A percentile compares a stretch with the other conserved stretches of the same genome.
These are phyloP conservation scores for Cupressus sempervirens DNA, from an alignment of 75 land plant species.

Conservation along the genomic window DNA sequence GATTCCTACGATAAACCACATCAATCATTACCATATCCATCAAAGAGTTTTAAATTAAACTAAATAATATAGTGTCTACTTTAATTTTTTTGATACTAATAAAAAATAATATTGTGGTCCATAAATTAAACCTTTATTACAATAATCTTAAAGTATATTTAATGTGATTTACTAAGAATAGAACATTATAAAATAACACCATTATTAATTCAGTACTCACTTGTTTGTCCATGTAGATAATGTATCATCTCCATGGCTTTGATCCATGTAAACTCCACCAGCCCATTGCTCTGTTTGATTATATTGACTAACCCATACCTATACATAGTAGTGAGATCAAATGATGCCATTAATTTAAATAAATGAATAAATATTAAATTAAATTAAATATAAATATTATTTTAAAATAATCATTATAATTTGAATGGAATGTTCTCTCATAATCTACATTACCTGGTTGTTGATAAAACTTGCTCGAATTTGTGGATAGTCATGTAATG, in stretches of 20 bases:
- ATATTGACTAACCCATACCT: constrained; percentile 59
- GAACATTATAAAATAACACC: background rate
- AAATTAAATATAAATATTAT: too few relatives aligned
- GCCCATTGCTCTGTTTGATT: constrained; percentile 58
- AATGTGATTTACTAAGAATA: background rate
- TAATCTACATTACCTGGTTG: constrained; percentile 9
- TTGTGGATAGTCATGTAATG: constrained; percentile 40
- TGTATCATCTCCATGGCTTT: constrained; percentile 67
- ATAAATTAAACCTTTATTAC: too few relatives aligned
- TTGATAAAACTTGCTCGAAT: constrained; percentile 44
- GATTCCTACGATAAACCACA: constrained; percentile 27
- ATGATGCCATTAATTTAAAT: too few relatives aligned
- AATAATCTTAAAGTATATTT: too few relatives aligned
- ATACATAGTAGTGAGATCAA: constrained; percentile 1
- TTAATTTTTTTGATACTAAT: too few relatives aligned
- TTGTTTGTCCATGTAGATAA: constrained; percentile 48
- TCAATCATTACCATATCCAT: background rate
- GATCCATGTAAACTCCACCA: constrained; percentile 43
- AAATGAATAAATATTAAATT: too few relatives aligned
- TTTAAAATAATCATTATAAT: too few relatives aligned
- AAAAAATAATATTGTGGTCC: too few relatives aligned
- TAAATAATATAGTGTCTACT: background rate
- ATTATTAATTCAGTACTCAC: constrained; percentile 2
- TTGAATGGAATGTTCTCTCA: too few relatives aligned
- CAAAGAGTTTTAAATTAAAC: background rate